These are phyloP conservation scores for Boletus sp. DNA, from an alignment of 768 basidiomycete species.

Conservation along the genomic window DNA sequence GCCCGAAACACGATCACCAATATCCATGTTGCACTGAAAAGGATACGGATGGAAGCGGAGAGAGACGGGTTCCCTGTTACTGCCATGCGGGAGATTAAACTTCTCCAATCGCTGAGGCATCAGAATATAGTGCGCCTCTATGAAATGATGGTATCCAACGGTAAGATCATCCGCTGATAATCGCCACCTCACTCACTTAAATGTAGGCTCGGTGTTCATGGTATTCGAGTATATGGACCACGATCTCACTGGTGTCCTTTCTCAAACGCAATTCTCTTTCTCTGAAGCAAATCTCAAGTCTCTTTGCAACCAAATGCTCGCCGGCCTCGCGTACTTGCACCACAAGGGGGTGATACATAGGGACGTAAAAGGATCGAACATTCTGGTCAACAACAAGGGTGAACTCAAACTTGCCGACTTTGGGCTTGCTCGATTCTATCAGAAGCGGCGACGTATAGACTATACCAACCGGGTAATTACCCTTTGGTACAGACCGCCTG, in stretches of 20 bases:
- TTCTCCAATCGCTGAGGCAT: constrained; percentile 88
- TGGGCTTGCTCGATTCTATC: constrained; percentile 93
- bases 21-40: constrained; percentile 83
- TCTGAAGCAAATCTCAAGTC: constrained; percentile 90
- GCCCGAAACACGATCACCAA: constrained; percentile 81
- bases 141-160: constrained; percentile 99
- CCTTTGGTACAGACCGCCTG: constrained; percentile 96
- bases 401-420: constrained; percentile 97
- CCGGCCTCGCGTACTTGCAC: constrained; percentile 92
- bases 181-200: constrained; percentile 5
- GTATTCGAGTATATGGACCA: constrained; percentile 99
- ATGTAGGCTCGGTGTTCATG: constrained; percentile 91
- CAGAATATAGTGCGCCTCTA: constrained; percentile 84
- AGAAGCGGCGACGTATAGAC: constrained; percentile 83
- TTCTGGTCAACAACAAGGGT: constrained; percentile 85
- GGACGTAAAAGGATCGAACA: constrained; percentile 99
- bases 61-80: constrained; percentile 98
- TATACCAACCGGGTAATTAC: constrained; percentile 99
- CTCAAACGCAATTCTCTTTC: constrained; percentile 86
- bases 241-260: constrained; percentile 91
- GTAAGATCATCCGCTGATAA: constrained; percentile 40
- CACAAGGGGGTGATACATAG: constrained; percentile 95
- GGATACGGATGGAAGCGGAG: constrained; percentile 97
- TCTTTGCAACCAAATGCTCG: constrained; percentile 92
- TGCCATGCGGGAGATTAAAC: constrained; percentile 97